Evolutionary conservation across 2,329 filamentous ascomycete species (phyloP).

Genomic region (Colletotrichum musae): DNA sequence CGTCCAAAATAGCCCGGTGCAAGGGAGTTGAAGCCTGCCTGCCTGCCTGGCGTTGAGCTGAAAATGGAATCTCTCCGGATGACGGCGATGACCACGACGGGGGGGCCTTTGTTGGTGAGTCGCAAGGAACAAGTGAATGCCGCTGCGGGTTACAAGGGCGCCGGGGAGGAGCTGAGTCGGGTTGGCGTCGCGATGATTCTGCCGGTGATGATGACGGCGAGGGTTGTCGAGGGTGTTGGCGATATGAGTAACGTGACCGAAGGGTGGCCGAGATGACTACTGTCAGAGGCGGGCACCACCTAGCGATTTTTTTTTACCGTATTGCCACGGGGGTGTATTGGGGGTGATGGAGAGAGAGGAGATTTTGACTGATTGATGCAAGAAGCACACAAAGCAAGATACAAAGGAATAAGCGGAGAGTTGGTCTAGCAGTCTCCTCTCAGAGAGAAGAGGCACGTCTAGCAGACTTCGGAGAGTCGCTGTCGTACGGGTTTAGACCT

Average conservation of each 20-base stretch:
- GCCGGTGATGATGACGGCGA: slow-evolving; percentile 32
- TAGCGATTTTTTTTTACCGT: no score
- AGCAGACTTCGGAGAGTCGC: slow-evolving; percentile 72
- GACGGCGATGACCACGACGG: slow-evolving; percentile 4
- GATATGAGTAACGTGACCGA: slow-evolving; percentile 40
- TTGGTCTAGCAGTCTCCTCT: slow-evolving; percentile 47
- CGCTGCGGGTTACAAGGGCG: slow-evolving; percentile 53
- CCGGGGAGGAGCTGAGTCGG: slow-evolving; percentile 41
- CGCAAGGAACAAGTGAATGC: slow-evolving; percentile 68
- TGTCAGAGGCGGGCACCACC: slow-evolving; percentile 35
- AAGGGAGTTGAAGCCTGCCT: slow-evolving; percentile 34
- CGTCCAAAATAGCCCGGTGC: slow-evolving; percentile 26
- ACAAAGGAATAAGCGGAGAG: slow-evolving; percentile 54
- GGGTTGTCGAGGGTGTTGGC: slow-evolving; percentile 21
- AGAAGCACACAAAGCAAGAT: slow-evolving; percentile 40
- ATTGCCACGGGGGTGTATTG: slow-evolving; percentile 23
- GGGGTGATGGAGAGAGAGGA: slow-evolving; percentile 39
- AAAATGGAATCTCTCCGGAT: slow-evolving; percentile 24
- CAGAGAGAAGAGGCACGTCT: slow-evolving; percentile 42
- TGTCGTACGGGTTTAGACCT: slow-evolving; percentile 64
- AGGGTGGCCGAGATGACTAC: slow-evolving; percentile 38
- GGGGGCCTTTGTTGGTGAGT: slow-evolving; percentile 42
- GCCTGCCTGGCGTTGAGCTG: slow-evolving; percentile 30
- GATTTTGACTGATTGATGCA: slow-evolving; percentile 32
- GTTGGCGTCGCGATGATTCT: slow-evolving; percentile 5